These are phyloP conservation scores for Phytopythium sindhum DNA, from an alignment of 352 stramenopile species.

Conservation along the genomic window DNA sequence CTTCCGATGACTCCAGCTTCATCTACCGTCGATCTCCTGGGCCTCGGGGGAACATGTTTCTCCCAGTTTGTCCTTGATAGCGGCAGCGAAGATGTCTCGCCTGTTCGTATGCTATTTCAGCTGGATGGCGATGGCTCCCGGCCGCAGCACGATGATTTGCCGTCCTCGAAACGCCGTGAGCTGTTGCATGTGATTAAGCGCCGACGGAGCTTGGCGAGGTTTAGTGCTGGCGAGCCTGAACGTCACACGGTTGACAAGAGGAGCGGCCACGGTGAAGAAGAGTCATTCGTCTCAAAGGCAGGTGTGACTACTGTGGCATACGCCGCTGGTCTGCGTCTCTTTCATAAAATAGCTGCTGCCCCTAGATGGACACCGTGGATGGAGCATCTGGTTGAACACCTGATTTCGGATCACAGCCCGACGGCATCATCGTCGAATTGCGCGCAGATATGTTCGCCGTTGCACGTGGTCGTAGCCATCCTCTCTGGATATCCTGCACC, in stretches of 20 bases:
- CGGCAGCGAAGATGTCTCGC: not conserved
- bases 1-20: constrained; percentile 13
- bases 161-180: constrained; percentile 23
- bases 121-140: not conserved
- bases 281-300: not conserved
- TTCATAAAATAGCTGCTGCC: constrained; percentile 23
- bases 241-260: not conserved
- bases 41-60: constrained; percentile 5
- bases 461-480: not conserved
- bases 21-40: constrained; percentile 9
- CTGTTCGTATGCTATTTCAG: not conserved
- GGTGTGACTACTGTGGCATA: not conserved
- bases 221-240: not conserved
- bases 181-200: constrained; percentile 16
- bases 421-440: not conserved
- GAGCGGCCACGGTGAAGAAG: not conserved
- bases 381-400: constrained; percentile 5
- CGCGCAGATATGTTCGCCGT: not conserved
- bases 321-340: constrained; percentile 15
- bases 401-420: not conserved
- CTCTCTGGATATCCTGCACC: not conserved
- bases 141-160: not conserved
- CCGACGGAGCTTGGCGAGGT: not conserved
- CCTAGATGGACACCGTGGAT: constrained; percentile 17
- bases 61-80: not conserved